Conservation (phyloP, 2,329 filamentous ascomycete genomes). For the Aspergillus luchuensis region DNA sequence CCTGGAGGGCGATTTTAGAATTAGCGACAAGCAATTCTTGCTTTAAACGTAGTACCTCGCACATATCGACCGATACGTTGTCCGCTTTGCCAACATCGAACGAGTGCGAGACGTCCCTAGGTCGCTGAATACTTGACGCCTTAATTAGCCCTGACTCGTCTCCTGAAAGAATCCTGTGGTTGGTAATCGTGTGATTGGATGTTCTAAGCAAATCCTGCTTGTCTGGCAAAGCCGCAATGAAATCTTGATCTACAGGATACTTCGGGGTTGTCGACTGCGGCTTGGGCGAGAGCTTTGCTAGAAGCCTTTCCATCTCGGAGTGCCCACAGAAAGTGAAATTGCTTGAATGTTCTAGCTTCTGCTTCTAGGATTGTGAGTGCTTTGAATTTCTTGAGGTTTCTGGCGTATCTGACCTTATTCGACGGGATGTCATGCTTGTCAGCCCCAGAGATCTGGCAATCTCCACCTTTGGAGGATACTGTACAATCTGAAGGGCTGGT, state of each 20-base stretch:
- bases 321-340: conserved; percentile 31
- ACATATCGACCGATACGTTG: conserved; percentile 35
- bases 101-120: conserved; percentile 14
- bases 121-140: conserved; percentile 21
- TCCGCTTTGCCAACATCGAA: conserved; percentile 19
- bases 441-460: conserved; percentile 28
- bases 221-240: conserved; percentile 73
- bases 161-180: conserved; percentile 19
- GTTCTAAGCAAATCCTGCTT: conserved; percentile 64
- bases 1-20: conserved; percentile 61
- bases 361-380: conserved; percentile 48
- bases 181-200: conserved; percentile 56
- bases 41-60: conserved; percentile 59
- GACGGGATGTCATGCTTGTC: conserved; percentile 30
- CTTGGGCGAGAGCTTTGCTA: conserved; percentile 46
- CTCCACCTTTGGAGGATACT: conserved; percentile 39
- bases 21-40: conserved; percentile 60
- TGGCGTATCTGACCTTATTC: conserved; percentile 39
- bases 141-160: conserved; percentile 25
- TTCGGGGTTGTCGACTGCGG: conserved; percentile 24
- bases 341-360: conserved; percentile 48
- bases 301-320: conserved; percentile 65
- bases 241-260: conserved; percentile 25
- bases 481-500: conserved; percentile 34
- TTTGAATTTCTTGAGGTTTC: background rate